phyloP scores from a whole-genome alignment of 1,139 yeast genomes.

The Candida labiduridarum region DNA sequence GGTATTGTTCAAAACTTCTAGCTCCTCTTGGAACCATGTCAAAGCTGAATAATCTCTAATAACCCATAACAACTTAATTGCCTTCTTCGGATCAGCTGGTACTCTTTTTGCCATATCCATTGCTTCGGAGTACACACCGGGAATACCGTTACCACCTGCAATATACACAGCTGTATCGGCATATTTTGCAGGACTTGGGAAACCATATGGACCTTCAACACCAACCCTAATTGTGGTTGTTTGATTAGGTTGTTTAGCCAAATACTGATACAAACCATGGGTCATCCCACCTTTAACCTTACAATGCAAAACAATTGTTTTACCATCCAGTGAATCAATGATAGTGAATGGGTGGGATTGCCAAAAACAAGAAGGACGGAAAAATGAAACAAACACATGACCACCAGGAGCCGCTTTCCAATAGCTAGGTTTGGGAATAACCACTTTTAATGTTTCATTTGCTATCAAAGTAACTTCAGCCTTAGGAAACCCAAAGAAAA shows the following conservation, averaged over 20 bases:
- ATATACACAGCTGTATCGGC: constrained; percentile 40
- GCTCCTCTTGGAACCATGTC: constrained; percentile 36
- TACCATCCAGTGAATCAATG: constrained; percentile 20
- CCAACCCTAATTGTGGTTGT: constrained; percentile 30
- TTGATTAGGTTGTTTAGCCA: constrained; percentile 29
- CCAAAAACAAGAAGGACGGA: constrained; percentile 39
- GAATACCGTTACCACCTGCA: constrained; percentile 48
- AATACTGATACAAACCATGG: constrained; percentile 31
- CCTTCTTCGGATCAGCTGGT: constrained; percentile 20
- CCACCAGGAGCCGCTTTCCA: constrained; percentile 53
- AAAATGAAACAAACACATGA: constrained; percentile 52
- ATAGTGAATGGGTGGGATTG: constrained; percentile 41
- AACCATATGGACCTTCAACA: constrained; percentile 48
- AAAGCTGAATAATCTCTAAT: constrained; percentile 33
- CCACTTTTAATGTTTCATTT: constrained; percentile 43
- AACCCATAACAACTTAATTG: constrained; percentile 36
- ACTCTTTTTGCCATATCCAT: constrained; percentile 26
- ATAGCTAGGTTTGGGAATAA: constrained; percentile 41
- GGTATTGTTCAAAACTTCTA: constrained; percentile 24
- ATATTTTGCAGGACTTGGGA: constrained; percentile 28
- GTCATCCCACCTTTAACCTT: constrained; percentile 44
- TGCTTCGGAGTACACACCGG: constrained; percentile 46
- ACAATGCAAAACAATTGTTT: constrained; percentile 27
- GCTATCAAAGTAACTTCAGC: constrained; percentile 35
- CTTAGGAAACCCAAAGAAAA: constrained; percentile 40